Conservation (phyloP, 75 land plant genomes). For the Larix kaempferi region DNA sequence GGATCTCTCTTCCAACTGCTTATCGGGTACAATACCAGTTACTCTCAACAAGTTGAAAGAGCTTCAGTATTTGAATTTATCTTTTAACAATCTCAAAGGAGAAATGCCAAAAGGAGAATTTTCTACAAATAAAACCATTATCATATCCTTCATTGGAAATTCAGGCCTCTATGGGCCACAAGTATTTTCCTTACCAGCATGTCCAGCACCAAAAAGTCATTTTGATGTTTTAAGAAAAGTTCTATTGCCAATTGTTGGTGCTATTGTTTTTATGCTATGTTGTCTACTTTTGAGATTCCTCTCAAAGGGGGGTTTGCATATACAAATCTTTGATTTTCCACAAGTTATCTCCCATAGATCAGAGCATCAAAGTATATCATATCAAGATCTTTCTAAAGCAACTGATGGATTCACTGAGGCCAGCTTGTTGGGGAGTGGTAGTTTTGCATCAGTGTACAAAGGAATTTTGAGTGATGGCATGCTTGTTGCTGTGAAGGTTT, state of each 20-base stretch:
- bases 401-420: constrained; percentile 29
- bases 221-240: background rate
- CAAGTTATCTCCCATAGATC: background rate
- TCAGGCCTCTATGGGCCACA: constrained; percentile 8
- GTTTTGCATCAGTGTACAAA: constrained; percentile 26
- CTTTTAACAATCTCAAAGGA: constrained; percentile 29
- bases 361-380: constrained; percentile 21
- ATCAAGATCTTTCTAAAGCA: background rate
- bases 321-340: constrained; percentile 4
- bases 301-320: background rate
- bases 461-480: constrained; percentile 26
- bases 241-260: constrained; percentile 14
- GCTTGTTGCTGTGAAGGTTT: constrained; percentile 22
- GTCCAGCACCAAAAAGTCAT: constrained; percentile 7
- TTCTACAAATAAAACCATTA: constrained; percentile 5
- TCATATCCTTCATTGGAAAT: constrained; percentile 7
- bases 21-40: constrained; percentile 24
- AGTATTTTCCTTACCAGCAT: background rate
- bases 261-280: background rate
- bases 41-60: constrained; percentile 8
- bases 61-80: constrained; percentile 22
- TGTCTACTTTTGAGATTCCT: background rate
- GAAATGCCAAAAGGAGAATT: constrained; percentile 18
- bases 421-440: constrained; percentile 26
- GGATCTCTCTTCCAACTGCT: constrained; percentile 25